These are phyloP conservation scores for Acarospora socialis DNA, from an alignment of 2,329 filamentous ascomycete species.

Conservation along the genomic window DNA sequence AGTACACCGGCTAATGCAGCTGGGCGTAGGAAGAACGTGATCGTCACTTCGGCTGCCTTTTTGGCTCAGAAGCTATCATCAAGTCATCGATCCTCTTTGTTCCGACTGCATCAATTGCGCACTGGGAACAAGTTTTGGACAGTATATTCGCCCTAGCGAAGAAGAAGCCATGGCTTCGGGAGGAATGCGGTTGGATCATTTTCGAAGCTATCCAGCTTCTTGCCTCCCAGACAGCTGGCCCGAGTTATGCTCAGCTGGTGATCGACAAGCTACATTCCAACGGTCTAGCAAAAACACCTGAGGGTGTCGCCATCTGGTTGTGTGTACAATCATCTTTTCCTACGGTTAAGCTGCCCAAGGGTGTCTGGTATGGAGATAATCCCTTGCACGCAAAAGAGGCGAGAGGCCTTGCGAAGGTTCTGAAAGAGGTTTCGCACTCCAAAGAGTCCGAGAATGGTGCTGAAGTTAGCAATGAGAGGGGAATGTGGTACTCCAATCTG, in stretches of 20 bases:
- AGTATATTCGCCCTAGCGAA: constrained; percentile 58
- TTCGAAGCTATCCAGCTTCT: constrained; percentile 54
- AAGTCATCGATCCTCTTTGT: constrained; percentile 59
- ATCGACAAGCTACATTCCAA: constrained; percentile 48
- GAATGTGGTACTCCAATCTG: constrained; percentile 64
- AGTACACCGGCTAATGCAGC: constrained; percentile 22
- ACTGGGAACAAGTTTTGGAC: constrained; percentile 56
- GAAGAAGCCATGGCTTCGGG: constrained; percentile 77
- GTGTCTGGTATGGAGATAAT: constrained; percentile 59
- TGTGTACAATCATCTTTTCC: constrained; percentile 51
- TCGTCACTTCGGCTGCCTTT: constrained; percentile 69
- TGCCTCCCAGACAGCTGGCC: constrained; percentile 22
- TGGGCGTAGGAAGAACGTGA: constrained; percentile 71
- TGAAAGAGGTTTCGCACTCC: constrained; percentile 49
- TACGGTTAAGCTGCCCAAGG: constrained; percentile 47
- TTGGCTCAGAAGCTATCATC: constrained; percentile 75
- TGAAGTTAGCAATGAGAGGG: constrained; percentile 32
- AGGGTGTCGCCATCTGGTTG: constrained; percentile 83
- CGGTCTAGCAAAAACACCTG: constrained; percentile 63
- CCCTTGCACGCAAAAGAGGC: constrained; percentile 58
- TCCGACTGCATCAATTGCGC: constrained; percentile 35
- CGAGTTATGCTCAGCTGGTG: constrained; percentile 43
- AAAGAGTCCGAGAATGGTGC: constrained; percentile 20
- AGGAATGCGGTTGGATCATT: constrained; percentile 74
- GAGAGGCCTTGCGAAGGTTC: constrained; percentile 53